These are phyloP conservation scores for Solanum arcanum DNA, from an alignment of 257 asterid genomes.

Conservation along the genomic window DNA sequence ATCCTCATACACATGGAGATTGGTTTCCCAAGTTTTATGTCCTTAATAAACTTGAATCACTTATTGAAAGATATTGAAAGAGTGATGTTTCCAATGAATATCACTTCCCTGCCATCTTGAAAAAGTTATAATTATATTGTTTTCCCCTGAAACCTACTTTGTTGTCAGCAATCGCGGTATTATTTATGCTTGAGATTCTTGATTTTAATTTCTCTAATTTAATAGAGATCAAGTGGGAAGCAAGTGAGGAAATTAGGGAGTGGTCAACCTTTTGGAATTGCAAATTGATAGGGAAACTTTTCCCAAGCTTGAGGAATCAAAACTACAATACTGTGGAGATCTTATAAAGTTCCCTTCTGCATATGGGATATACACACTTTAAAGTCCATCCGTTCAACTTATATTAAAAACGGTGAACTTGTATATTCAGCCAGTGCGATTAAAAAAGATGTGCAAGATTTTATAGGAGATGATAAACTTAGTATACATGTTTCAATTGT, in stretches of 20 bases:
- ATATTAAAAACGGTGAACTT: background rate
- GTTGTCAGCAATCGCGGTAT: background rate
- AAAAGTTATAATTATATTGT: background rate
- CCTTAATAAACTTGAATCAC: background rate
- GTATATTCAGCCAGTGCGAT: background rate
- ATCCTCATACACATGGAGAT: background rate
- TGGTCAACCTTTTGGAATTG: background rate
- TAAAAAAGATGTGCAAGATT: background rate
- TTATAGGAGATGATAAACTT: background rate
- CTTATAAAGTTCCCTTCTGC: background rate
- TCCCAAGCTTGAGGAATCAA: background rate
- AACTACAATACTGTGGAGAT: rapidly evolving
- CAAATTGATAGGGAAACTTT: background rate
- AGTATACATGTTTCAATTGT: background rate
- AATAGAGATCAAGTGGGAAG: background rate
- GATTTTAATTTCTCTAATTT: background rate
- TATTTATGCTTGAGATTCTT: background rate
- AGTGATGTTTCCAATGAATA: background rate
- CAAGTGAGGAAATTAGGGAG: background rate
- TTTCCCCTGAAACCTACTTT: background rate
- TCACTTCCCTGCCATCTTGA: background rate
- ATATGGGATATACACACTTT: background rate
- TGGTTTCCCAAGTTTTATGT: background rate
- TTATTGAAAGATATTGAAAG: background rate
- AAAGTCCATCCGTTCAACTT: background rate